Percentiles rank a stretch among this genome's conserved stretches.
phyloP scores from a whole-genome alignment of 306 rosid genomes.

The Quillaja saponaria region DNA sequence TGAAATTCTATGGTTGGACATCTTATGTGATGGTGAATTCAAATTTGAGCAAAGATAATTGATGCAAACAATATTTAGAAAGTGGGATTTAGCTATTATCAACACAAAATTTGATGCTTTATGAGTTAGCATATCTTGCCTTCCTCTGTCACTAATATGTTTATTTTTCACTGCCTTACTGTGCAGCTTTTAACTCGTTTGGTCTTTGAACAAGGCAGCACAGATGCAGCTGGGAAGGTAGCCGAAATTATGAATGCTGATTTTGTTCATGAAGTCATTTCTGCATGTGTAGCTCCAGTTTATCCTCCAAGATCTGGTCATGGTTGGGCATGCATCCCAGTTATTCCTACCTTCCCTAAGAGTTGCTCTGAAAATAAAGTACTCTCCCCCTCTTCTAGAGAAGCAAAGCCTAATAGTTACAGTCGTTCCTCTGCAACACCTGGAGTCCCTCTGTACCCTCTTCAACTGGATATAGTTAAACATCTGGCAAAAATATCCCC shows the following conservation, averaged over 20 bases:
- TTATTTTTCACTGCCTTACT: constrained; percentile 28
- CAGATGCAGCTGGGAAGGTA: constrained; percentile 93
- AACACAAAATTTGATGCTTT: constrained; percentile 17
- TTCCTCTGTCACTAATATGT: constrained; percentile 20
- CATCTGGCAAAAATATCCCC: constrained; percentile 96
- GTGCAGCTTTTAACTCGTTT: constrained; percentile 91
- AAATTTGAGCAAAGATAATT: background rate
- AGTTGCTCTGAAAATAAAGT: constrained; percentile 76
- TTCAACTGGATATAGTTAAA: constrained; percentile 86
- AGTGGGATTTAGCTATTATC: background rate
- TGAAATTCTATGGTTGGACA: too few species aligned
- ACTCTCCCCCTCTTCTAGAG: constrained; percentile 79
- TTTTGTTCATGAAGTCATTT: constrained; percentile 94
- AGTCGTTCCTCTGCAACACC: constrained; percentile 69
- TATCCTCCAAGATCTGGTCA: constrained; percentile 91
- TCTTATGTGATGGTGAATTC: too few species aligned
- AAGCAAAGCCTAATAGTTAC: constrained; percentile 76
- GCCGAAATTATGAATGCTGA: constrained; percentile 96
- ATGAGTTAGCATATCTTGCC: constrained; percentile 20
- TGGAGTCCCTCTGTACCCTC: constrained; percentile 84
- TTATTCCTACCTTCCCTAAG: constrained; percentile 68
- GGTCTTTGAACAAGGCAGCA: constrained; percentile 95
- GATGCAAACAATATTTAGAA: background rate
- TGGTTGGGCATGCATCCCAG: constrained; percentile 98
- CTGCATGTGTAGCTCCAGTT: constrained; percentile 97